phyloP scores from a whole-genome alignment of 2,329 filamentous ascomycete species.

The Colletotrichum filicis region DNA sequence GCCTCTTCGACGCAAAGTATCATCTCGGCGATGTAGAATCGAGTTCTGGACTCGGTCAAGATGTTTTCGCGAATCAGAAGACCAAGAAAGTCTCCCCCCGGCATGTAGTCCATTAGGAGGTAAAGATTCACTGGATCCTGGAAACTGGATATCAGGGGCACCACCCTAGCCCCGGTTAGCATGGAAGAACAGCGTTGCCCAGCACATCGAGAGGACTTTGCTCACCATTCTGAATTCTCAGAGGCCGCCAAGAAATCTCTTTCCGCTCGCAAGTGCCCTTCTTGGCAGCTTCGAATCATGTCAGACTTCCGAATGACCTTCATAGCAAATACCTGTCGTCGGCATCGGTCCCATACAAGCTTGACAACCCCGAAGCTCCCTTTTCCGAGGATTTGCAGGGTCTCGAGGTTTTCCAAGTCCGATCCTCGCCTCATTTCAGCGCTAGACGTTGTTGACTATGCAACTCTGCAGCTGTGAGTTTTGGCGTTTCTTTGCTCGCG shows the following conservation, averaged over 20 bases:
- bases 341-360: conserved; percentile 74
- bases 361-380: conserved; percentile 95
- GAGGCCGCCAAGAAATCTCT: conserved; percentile 91
- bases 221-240: conserved; percentile 83
- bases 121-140: conserved; percentile 88
- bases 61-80: conserved; percentile 87
- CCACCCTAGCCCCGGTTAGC: conserved; percentile 68
- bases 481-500: conserved; percentile 22
- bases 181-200: not conserved
- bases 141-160: conserved; percentile 88
- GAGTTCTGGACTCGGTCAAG: conserved; percentile 80
- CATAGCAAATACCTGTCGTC: conserved; percentile 84
- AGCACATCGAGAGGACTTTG: not conserved
- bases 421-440: not conserved
- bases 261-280: conserved; percentile 91
- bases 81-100: conserved; percentile 92
- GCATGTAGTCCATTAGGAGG: conserved; percentile 98
- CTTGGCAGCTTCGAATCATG: conserved; percentile 91
- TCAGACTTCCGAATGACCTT: conserved; percentile 95
- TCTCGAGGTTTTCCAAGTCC: conserved; percentile 74
- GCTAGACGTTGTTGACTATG: conserved; percentile 2
- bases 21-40: conserved; percentile 96
- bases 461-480: conserved; percentile 13
- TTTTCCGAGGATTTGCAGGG: conserved; percentile 85
- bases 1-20: conserved; percentile 93